phyloP scores from a whole-genome alignment of 2,329 filamentous ascomycete genomes.

The Ophiostoma sp. region DNA sequence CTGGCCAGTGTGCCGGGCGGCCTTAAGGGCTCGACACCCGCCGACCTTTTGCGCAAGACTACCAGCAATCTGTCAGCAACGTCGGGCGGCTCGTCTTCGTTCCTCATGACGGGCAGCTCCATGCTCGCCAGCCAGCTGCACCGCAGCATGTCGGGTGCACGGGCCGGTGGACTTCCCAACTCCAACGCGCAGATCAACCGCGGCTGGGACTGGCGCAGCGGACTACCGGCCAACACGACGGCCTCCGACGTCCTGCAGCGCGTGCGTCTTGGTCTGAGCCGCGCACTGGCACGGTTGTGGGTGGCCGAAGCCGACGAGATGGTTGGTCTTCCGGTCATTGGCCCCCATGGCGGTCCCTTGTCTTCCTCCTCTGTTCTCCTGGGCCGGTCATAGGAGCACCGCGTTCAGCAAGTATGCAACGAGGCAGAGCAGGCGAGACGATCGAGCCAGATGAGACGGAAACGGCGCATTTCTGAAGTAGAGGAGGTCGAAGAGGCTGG shows the following conservation, averaged over 20 bases:
- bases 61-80: constrained; percentile 37
- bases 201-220: constrained; percentile 59
- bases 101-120: constrained; percentile 71
- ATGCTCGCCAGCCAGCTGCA: constrained; percentile 65
- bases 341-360: background rate
- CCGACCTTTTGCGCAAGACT: constrained; percentile 63
- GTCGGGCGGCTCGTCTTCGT: constrained; percentile 49
- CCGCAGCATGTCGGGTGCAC: constrained; percentile 59
- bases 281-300: constrained; percentile 71
- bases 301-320: constrained; percentile 60
- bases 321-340: constrained; percentile 16
- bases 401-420: background rate
- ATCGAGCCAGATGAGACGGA: background rate
- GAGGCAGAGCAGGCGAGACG: background rate
- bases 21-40: constrained; percentile 61
- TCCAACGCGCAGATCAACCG: constrained; percentile 38
- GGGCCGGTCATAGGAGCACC: constrained; percentile 22
- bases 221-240: constrained; percentile 56
- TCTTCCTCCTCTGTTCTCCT: background rate
- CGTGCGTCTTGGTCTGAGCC: constrained; percentile 71
- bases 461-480: background rate
- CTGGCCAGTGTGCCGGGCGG: constrained; percentile 64
- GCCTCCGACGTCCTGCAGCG: constrained; percentile 71
- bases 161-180: constrained; percentile 44
- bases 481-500: background rate